Evolutionary conservation across 495 filamentous ascomycete species (phyloP), one percentile per base, ranked within the genome.

Genomic region (Penicillium nucicola): DNA sequence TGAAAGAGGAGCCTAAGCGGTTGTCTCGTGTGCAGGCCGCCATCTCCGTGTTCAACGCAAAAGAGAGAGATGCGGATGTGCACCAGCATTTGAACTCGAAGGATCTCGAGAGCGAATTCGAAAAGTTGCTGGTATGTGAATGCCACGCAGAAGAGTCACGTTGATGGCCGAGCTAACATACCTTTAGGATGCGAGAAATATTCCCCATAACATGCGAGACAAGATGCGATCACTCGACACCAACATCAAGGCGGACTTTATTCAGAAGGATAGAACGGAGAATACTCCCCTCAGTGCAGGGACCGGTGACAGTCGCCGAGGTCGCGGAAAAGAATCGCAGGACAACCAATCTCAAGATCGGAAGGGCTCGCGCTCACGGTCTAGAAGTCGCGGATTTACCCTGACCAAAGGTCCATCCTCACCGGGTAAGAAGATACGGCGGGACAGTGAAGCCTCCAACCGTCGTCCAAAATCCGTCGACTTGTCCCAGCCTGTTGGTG

Each of bases 211-310:
- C 51, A 91, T 95, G 77, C 80, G 90, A 45, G 86, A 92, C 62
- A 91, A 91, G 69, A 96, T 98, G 90, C 83, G 93, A 23, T 89
- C 82, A 25, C 74, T 98, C 42, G 89, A 89, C 46, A 82, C 86
- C 47, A 88, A 86, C 22, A 90, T 98, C 68, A 98, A 98, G 70
- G 86, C 86, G 54, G 91, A 98, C 52, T 96, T 98, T 55, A 89
- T 97, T 58, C 82, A 85, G 52, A 90, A 96, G 60, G 87, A 96
- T 60, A 87, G 84, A 69, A 81, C 83, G 1, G 86, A 88, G 55
- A 84, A 72, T 40, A 65, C 69, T 4, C 67, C 72, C 9, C 60
- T 60, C 50, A 71, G 69, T 15, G 65, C 55, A 12, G 63, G 64
- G 22, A 53, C 64, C 3, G 54, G 55, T 44, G 64, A 58, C n/a